Evolutionary conservation across 768 basidiomycete genomes (phyloP).

Genomic region (Imleria badia): DNA sequence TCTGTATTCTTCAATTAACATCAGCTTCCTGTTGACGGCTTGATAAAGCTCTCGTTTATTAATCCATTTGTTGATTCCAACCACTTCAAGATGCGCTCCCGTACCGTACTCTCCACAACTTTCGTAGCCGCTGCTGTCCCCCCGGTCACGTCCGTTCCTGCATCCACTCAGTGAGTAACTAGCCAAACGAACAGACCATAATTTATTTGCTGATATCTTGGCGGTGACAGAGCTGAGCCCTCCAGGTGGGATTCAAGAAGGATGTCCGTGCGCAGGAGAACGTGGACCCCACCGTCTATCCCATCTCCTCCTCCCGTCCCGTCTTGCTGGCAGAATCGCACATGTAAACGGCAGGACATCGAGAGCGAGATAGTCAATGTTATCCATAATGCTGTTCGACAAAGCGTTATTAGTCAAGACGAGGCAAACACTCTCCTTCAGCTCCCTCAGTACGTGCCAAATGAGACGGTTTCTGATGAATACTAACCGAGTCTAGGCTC

Average conservation of each 20-base stretch:
- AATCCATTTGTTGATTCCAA: neutral
- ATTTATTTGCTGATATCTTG: neutral
- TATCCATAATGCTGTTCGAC: neutral
- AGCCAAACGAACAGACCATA: neutral
- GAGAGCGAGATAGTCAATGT: neutral
- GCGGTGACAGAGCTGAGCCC: neutral
- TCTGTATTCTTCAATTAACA: slow-evolving; percentile 7
- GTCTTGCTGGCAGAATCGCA: neutral
- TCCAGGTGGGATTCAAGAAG: neutral
- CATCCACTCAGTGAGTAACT: neutral
- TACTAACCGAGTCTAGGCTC: neutral
- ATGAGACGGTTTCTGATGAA: neutral
- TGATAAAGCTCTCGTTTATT: slow-evolving; percentile 3
- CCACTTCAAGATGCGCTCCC: slow-evolving; percentile 6
- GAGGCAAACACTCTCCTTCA: neutral
- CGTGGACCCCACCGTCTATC: slow-evolving; percentile 9
- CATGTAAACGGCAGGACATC: neutral
- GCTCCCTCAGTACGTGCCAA: neutral
- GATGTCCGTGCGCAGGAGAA: neutral
- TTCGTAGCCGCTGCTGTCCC: neutral
- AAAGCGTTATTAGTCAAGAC: neutral
- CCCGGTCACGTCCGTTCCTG: slow-evolving; percentile 5
- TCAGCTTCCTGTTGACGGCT: slow-evolving; percentile 9
- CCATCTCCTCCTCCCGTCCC: slow-evolving; percentile 10
- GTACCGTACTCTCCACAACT: neutral